Evolutionary conservation across 1,284 basidiomycete species (phyloP).

Genomic region (Pholiota adiposa): DNA sequence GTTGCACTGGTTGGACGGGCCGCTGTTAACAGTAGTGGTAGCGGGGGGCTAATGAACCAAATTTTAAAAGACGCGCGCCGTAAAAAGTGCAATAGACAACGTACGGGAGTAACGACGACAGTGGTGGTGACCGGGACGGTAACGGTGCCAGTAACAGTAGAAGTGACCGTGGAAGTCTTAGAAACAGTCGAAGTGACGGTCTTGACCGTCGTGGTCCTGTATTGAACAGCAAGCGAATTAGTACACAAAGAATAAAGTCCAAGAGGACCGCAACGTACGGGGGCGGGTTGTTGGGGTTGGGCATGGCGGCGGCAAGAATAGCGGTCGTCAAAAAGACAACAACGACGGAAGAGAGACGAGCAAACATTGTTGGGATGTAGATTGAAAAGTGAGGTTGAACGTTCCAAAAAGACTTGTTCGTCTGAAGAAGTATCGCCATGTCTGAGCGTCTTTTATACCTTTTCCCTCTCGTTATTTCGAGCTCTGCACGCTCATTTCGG

Average conservation of each 20-base stretch:
- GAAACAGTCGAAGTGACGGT: neutral
- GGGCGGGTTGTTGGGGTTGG: constrained; percentile 10
- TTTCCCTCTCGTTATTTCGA: neutral
- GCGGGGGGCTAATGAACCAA: constrained; percentile 10
- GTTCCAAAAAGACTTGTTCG: constrained; percentile 20
- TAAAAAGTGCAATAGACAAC: neutral
- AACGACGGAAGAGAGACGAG: constrained; percentile 26
- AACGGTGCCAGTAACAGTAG: constrained; percentile 5
- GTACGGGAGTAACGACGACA: constrained; percentile 13
- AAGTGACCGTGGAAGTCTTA: constrained; percentile 14
- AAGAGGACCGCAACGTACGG: neutral
- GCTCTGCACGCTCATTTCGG: neutral
- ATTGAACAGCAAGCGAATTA: neutral
- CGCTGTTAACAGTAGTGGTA: constrained; percentile 11
- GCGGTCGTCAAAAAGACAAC: constrained; percentile 25
- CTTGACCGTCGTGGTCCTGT: neutral
- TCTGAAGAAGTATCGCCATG: constrained; percentile 22
- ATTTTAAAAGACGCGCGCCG: too few relatives aligned
- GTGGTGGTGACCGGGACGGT: constrained; percentile 18
- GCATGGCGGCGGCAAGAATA: constrained; percentile 28
- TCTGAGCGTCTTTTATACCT: constrained; percentile 19
- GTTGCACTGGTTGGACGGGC: constrained; percentile 34
- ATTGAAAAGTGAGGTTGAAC: neutral
- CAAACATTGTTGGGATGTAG: constrained; percentile 26
- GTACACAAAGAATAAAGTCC: neutral